Evolutionary conservation across 345 rosid genomes (phyloP), one percentile per base, ranked within the genome.

Genomic region (Raphanus raphanistrum): DNA sequence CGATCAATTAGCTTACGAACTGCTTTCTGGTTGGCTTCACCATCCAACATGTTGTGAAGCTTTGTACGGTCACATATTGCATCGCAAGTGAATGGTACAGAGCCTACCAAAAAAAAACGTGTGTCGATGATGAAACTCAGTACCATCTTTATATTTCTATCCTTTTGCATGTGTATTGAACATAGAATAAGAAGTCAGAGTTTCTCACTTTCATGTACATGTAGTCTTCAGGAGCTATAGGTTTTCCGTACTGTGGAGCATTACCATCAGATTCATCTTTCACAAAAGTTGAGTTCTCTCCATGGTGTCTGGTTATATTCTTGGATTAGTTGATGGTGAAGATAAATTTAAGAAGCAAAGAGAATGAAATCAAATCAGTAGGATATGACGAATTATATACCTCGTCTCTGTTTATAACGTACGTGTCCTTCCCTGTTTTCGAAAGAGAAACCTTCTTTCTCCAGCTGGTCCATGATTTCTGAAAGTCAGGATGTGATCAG

Each of bases 401-500:
- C 97, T 90, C 86, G 36, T 74, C 83, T 80, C 83, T 92, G 82
- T 77, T 87, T 76, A 77, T 84, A 69, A 79, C 80, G 88, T 87
- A 93, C 25, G 72, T 66, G 82, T 92, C 98, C 13, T 83, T 79
- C 68, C 90, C 98, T 16, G 79, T 78, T 75, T 85, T 91, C 36
- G 83, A 76, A 73, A 95, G 63, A 73, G 83, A 35, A 35, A 57
- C 93, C 93, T 80, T 85, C 96, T 75, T 84, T 85, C 48, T 84
- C 88, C 69, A 93, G 94, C 83, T 87, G 91, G 79, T 82, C 94
- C 89, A 91, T 81, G 73, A 95, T 91, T 81, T 91, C 98, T 95
- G 92, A 77, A 80, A 72, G 16, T 82, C 62, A 66, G 66, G 28
- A 79, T 68, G 36, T 29, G 16, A 71, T 71, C 67, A 21, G 59